Base-by-base conservation (phyloP, 768 basidiomycete species). In the Cystofilobasidium capitatum region DNA sequence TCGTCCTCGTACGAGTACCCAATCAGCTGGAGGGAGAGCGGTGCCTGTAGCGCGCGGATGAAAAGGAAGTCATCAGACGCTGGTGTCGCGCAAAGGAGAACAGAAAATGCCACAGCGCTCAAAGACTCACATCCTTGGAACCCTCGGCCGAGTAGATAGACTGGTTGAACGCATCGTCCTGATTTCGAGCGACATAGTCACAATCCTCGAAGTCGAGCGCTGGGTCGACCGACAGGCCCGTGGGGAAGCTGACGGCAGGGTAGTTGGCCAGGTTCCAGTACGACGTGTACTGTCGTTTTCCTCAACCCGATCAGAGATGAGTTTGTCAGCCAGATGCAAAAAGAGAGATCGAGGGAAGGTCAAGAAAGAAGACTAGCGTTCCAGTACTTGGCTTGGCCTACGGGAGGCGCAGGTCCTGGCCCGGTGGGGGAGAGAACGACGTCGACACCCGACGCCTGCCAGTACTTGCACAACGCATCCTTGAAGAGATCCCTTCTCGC, bases 221-320 rank as follows among this genome's bases (percentile, higher is more conserved):
- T 3, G 44, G 44, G 44, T 45, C 44, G 44, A 45, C 44, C 17
- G 17, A 16, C 17, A 45, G 44, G 14, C 44, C 44, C 6, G 44
- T 45, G 17, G 89, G 88, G 66, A 89, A 81, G 17, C 83, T 77
- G 14, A 83, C 77, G 2, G 83, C 79, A 0, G 85, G 76, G 70
- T 85, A 88, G 72, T 89, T 88, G n/a, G 85, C 80, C 13, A 80
- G 74, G 70, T 86, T 89, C 82, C 84, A 86, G 37, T 6, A 45
- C 8, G 8, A 8, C 4, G 44, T 45, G 44, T 45, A 45, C 40
- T 42, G 40, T 42, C 40, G 10, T 20, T 10, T 42, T 42, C n/a
- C n/a, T n/a, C 40, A 20, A 42, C 40, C 12, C 10, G 40, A 42
- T 10, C 20, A 20, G 20, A 20, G 40, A 42, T 10, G 10, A 10